Conservation (phyloP, 768 basidiomycete species). For the Hygrocybe coccinea region DNA sequence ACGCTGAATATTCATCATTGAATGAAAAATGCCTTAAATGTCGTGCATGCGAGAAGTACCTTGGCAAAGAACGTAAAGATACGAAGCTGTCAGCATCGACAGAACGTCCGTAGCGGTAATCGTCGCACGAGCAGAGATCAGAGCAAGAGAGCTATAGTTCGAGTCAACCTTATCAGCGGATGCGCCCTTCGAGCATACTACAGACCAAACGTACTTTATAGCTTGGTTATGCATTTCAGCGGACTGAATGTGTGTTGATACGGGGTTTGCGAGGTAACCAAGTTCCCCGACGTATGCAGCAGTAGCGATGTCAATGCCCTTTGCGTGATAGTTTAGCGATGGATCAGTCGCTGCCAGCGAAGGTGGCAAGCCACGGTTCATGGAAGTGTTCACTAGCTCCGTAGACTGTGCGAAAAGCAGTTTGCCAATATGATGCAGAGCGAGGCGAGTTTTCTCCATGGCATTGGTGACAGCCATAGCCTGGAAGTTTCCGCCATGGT, state of each 20-base stretch:
- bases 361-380: slow-evolving; percentile 77
- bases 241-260: slow-evolving; percentile 74
- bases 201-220: slow-evolving; percentile 53
- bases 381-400: slow-evolving; percentile 72
- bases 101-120: slow-evolving; percentile 66
- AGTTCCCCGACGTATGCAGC: slow-evolving; percentile 77
- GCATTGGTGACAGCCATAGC: slow-evolving; percentile 72
- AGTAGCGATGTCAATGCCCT: slow-evolving; percentile 77
- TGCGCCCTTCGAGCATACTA: neutral
- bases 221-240: slow-evolving; percentile 87
- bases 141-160: slow-evolving; percentile 47
- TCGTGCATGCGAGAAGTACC: slow-evolving; percentile 22
- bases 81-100: slow-evolving; percentile 62
- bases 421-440: slow-evolving; percentile 65
- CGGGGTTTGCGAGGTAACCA: slow-evolving; percentile 71
- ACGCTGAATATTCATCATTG: slow-evolving; percentile 36
- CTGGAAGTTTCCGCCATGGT: slow-evolving; percentile 87
- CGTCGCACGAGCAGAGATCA: slow-evolving; percentile 73
- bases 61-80: slow-evolving; percentile 70
- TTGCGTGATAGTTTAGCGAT: slow-evolving; percentile 70
- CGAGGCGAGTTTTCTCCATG: slow-evolving; percentile 83
- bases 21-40: neutral
- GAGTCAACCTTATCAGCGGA: neutral
- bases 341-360: slow-evolving; percentile 70
- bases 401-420: slow-evolving; percentile 66